Conservation (phyloP, 169 alveolate genomes). For the Eimeria sp. region DNA sequence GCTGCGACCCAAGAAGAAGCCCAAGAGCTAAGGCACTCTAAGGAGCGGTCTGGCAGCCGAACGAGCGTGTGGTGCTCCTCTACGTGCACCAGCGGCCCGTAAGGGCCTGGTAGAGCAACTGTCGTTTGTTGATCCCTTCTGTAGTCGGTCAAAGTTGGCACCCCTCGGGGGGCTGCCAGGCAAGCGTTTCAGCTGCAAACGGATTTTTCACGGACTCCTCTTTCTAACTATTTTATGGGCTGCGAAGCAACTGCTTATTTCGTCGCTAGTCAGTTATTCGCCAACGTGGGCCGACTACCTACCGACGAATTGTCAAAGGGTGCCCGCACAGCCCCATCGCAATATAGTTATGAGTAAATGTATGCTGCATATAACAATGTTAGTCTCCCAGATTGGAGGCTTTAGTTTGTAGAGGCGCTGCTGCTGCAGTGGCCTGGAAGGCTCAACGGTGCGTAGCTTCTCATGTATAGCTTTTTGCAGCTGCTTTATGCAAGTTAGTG, state of each 20-base stretch:
- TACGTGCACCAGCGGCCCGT: not conserved
- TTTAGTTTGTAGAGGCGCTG: not conserved
- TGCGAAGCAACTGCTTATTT: not conserved
- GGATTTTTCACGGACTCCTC: not conserved
- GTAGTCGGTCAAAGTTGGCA: not conserved
- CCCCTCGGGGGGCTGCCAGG: not conserved
- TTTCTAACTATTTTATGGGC: not conserved
- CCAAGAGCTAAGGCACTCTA: conserved; percentile 83
- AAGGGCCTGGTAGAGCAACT: not conserved
- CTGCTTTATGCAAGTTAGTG: not conserved
- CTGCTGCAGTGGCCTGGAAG: not conserved
- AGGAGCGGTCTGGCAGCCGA: not conserved
- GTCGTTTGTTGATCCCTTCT: not conserved
- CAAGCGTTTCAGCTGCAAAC: not conserved
- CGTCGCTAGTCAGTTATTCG: not conserved
- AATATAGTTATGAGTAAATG: not conserved
- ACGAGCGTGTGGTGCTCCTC: not conserved
- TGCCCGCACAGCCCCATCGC: not conserved
- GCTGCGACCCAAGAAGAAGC: conserved; percentile 99
- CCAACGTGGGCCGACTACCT: not conserved
- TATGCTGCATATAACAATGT: not conserved
- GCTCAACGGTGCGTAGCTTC: not conserved
- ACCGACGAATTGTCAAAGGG: not conserved
- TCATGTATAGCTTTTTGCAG: not conserved
- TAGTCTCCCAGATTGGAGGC: not conserved